Base-by-base conservation (phyloP, 306 rosid genomes). In the Gynostemma pentaphyllum region DNA sequence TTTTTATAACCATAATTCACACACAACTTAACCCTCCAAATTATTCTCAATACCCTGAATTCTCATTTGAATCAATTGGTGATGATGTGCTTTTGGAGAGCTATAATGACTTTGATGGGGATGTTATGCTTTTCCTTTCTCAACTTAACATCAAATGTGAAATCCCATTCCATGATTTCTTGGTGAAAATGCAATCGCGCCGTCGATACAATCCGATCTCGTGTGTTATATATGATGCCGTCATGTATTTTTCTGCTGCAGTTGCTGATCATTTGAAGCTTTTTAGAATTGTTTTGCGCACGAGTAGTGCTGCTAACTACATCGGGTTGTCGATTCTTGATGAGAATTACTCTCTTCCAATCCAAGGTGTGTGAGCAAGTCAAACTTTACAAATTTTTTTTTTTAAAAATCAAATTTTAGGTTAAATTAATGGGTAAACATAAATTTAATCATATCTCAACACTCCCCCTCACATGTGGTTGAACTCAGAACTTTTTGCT, bases 191-290 rank as follows among this genome's bases (percentile, higher is more conserved):
- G 62, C 27, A 79, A 1, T 60, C 64, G 1, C 36, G 66, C 22
- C 27, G 1, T 1, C 39, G 66, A 66, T 19, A 23, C 48, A 76
- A 56, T 30, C 77, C 80, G 36, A 22, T 73, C 39, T 73, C 82
- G 42, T 85, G 86, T 36, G 66, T 85, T 22, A 74, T 85, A 46
- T 70, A 79, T 19, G 92, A 82, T 51, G 64, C 77, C 15, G 0
- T 73, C 8, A 73, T 56, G 62, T 42, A 68, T 50, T 82, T 73
- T 73, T 23, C 82, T 42, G 82, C 66, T 51, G 72, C 23, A 7
- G 76, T 82, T 59, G 80, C 87, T 3, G 56, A 68, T 42, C 72
- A 11, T 55, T 30, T 82, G 72, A 19, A 66, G 23, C 77, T 80
- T 9, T 81, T 81, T 2, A 79, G 82, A 72, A 11, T 80, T 71